Conservation (phyloP, 345 rosid species). For the Syzygium aqueum region DNA sequence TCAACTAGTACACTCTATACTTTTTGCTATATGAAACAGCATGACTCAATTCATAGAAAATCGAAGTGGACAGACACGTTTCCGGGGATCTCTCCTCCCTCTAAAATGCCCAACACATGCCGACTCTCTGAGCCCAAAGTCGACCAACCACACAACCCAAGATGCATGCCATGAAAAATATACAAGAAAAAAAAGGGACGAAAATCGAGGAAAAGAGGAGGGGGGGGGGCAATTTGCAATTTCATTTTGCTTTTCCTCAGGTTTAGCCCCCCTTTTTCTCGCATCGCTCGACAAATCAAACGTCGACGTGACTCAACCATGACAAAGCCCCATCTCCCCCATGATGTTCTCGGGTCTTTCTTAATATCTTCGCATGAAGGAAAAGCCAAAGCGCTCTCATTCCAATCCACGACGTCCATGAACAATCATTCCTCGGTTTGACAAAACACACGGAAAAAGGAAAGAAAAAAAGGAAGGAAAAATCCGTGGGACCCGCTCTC, state of each 20-base stretch:
- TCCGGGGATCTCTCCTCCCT: not conserved
- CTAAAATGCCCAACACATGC: not conserved
- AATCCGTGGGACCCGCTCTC: not conserved
- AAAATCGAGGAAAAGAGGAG: not conserved
- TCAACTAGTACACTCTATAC: not conserved
- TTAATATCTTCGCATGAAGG: not conserved
- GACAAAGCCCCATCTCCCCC: conserved; percentile 15
- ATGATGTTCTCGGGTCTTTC: not conserved
- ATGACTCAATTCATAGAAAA: not conserved
- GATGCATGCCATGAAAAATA: not conserved
- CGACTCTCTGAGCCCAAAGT: not conserved
- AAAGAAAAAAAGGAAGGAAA: not conserved
- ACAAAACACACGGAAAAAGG: not conserved
- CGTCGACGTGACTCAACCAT: conserved; percentile 52
- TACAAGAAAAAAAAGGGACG: not conserved
- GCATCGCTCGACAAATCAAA: not conserved
- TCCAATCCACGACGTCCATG: not conserved
- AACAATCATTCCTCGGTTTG: not conserved
- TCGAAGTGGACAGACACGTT: not conserved
- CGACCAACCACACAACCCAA: not conserved
- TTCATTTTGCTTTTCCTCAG: not conserved
- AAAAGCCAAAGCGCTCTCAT: not conserved
- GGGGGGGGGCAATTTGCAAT: not conserved
- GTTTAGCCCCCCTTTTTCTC: too few species aligned
- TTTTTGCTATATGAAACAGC: not conserved